phyloP scores from a whole-genome alignment of 495 filamentous ascomycete genomes.

The Rostrohypoxylon terebratum region DNA sequence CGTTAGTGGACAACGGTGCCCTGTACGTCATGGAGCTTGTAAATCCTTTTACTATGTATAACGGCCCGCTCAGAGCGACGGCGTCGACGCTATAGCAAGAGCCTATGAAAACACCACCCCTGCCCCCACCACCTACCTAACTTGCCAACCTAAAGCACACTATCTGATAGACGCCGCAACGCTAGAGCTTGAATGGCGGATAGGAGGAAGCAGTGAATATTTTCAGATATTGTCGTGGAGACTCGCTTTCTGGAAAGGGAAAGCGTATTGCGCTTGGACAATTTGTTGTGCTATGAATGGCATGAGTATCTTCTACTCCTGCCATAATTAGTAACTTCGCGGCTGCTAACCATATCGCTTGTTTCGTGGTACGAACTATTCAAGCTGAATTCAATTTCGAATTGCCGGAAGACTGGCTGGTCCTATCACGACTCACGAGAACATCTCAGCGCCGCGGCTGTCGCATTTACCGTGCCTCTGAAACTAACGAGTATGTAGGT shows the following conservation, averaged over 20 bases:
- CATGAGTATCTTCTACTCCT: neutral
- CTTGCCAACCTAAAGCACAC: constrained; percentile 8
- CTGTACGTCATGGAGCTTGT: constrained; percentile 29
- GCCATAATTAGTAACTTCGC: constrained; percentile 31
- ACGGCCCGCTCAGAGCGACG: constrained; percentile 36
- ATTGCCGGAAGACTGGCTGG: constrained; percentile 1
- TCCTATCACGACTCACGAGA: constrained; percentile 21
- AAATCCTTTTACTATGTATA: constrained; percentile 40
- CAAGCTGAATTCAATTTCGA: neutral
- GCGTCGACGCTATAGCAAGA: constrained; percentile 17
- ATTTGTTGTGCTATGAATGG: constrained; percentile 12
- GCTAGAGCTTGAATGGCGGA: constrained; percentile 25
- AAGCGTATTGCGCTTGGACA: constrained; percentile 7
- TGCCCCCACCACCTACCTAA: constrained; percentile 28
- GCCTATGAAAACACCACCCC: constrained; percentile 14
- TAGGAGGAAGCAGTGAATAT: constrained; percentile 18
- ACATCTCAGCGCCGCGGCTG: constrained; percentile 4
- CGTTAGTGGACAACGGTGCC: constrained; percentile 14
- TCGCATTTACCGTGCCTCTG: constrained; percentile 7
- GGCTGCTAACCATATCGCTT: constrained; percentile 14
- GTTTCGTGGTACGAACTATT: constrained; percentile 11
- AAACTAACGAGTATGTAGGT: neutral
- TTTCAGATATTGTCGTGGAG: constrained; percentile 17
- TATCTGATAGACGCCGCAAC: constrained; percentile 23
- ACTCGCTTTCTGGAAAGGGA: constrained; percentile 15